Conservation (phyloP, 2,329 filamentous ascomycete species). For the Stemphylium lycopersici region DNA sequence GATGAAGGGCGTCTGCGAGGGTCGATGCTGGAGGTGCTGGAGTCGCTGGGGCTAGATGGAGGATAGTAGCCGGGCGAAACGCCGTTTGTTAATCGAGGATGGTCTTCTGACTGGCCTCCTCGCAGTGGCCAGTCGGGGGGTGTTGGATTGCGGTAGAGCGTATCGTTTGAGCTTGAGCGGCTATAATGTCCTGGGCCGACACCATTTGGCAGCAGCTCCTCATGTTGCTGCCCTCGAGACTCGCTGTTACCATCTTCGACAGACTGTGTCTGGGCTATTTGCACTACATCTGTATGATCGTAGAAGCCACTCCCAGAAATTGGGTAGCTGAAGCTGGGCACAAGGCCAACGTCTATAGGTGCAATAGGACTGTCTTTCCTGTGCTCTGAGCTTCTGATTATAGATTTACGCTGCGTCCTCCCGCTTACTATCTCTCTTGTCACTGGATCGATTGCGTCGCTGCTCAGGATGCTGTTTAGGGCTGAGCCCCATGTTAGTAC, state of each 20-base stretch:
- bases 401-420: background rate
- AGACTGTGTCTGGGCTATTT: background rate
- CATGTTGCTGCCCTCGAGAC: background rate
- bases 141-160: background rate
- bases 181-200: background rate
- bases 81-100: constrained; percentile 1
- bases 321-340: constrained; percentile 36
- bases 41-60: background rate
- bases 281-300: constrained; percentile 3
- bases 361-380: background rate
- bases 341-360: constrained; percentile 13
- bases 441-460: constrained; percentile 8
- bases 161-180: background rate
- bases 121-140: background rate
- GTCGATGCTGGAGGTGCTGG: background rate
- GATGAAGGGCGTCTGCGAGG: background rate
- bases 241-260: background rate
- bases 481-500: constrained; percentile 18
- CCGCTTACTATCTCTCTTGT: constrained; percentile 10
- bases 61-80: constrained; percentile 1
- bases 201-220: background rate
- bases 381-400: background rate
- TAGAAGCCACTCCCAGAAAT: constrained; percentile 19
- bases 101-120: background rate
- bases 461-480: constrained; percentile 13